Evolutionary conservation across 2,329 filamentous ascomycete genomes (phyloP).

Genomic region (Epichloe brachyelytri): DNA sequence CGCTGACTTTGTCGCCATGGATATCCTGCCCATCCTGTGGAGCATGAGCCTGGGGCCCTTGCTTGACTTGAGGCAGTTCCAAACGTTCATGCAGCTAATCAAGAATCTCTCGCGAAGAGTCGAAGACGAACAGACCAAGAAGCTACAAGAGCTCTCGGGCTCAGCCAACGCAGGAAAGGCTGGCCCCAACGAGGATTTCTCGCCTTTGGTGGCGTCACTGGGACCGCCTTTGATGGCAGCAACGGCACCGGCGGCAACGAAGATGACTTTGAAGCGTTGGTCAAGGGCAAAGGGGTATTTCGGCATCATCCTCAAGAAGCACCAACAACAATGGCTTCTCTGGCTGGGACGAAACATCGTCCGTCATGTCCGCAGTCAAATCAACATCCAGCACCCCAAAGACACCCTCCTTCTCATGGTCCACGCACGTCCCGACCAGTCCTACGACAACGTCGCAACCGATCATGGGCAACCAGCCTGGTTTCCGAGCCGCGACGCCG

Average conservation of each 20-base stretch:
- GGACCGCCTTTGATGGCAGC: slow-evolving; percentile 36
- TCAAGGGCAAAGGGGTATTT: slow-evolving; percentile 49
- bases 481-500: slow-evolving; percentile 45
- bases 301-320: slow-evolving; percentile 14
- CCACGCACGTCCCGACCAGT: slow-evolving; percentile 37
- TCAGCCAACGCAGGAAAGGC: slow-evolving; percentile 36
- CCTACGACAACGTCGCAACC: slow-evolving; percentile 19
- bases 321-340: slow-evolving; percentile 31
- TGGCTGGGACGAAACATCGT: slow-evolving; percentile 36
- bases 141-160: slow-evolving; percentile 70
- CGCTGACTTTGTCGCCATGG: slow-evolving; percentile 81
- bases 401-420: slow-evolving; percentile 50
- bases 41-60: slow-evolving; percentile 81
- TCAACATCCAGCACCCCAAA: slow-evolving; percentile 26
- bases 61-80: slow-evolving; percentile 77
- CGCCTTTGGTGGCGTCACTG: slow-evolving; percentile 55
- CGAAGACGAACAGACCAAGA: slow-evolving; percentile 78
- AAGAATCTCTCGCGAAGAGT: slow-evolving; percentile 66
- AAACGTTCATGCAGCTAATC: slow-evolving; percentile 80
- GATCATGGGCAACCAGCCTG: slow-evolving; percentile 12
- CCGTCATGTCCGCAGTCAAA: slow-evolving; percentile 20
- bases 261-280: slow-evolving; percentile 77
- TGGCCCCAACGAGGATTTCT: slow-evolving; percentile 51
- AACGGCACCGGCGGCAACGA: slow-evolving; percentile 39
- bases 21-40: slow-evolving; percentile 84